Evolutionary conservation across 2,329 filamentous ascomycete species (phyloP), one percentile per base, ranked within the genome.

Genomic region (Trichoderma arundinaceum): DNA sequence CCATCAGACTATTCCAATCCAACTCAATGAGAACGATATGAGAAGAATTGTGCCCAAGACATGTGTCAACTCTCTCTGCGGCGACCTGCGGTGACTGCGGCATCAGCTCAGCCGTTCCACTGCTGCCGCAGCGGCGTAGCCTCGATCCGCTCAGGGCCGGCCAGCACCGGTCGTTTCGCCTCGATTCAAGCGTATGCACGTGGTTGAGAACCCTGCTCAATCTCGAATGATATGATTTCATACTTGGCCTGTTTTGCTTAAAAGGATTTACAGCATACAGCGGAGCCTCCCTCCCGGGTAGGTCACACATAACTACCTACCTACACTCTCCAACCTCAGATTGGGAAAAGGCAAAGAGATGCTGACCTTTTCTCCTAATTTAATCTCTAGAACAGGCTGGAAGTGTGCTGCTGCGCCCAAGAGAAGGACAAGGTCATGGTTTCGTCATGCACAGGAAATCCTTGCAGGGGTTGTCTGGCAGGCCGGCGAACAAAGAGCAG

Each of bases 61-160:
- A 43, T 22, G 13, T 22, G 13, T 59, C 13, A 35, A 9, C 10
- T 4, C 10, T 9, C 22, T 15, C 33, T 19, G 54, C 54, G 54
- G 54, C 35, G 28, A 10, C 22, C 32, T 63, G 59, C 59, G 59
- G 59, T 35, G 59, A 63, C 38, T 63, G 59, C 59, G 59, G 59
- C 59, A 63, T 46, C 49, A 35, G 59, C 49, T 43, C 22, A 53
- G 22, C 17, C 19, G 22, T 52, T n/a, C 41, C 22, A 13, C 32
- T 17, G 10, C 35, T 17, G 48, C 59, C 48, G 59, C 59, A 33
- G 6, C 48, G 58, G 12, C 49, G 49, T 22, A 46, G 39, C 38
- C 15, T 28, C 28, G 38, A 38, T 12, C 59, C 51, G 38, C 48
- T 44, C 39, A 28, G 22, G 48, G 1, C 8, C 48, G 32, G 49